Evolutionary conservation across 805 yeast genomes (phyloP).

Genomic region (Candida railenensis): DNA sequence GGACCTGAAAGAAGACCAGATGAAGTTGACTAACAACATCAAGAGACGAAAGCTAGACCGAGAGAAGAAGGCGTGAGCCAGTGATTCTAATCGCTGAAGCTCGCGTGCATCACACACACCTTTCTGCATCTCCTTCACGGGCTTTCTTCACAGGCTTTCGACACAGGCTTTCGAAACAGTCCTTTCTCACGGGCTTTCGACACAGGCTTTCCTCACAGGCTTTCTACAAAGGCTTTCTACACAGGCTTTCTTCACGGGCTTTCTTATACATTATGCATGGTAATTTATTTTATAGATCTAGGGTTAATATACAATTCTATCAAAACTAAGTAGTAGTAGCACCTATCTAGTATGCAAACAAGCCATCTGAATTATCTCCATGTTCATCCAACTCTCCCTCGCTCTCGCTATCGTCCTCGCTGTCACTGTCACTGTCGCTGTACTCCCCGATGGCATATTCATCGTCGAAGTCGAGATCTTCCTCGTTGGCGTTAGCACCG

Average conservation of each 20-base stretch:
- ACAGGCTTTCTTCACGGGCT: not conserved
- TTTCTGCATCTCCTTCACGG: no score
- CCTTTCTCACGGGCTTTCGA: no score
- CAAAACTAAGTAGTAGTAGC: not conserved
- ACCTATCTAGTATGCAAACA: slow-evolving; percentile 37
- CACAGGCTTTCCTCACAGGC: no score
- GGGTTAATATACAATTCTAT: not conserved
- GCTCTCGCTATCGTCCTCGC: slow-evolving; percentile 42
- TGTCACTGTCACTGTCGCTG: slow-evolving; percentile 29
- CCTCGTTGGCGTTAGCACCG: slow-evolving; percentile 23
- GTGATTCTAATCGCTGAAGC: no score
- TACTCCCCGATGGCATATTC: slow-evolving; percentile 30
- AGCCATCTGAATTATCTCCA: slow-evolving; percentile 58
- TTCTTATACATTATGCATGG: not conserved
- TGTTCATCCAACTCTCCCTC: slow-evolving; percentile 53
- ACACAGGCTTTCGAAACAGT: no score
- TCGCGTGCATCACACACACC: no score
- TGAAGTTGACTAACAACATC: slow-evolving; percentile 9
- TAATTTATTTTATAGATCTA: slow-evolving; percentile 1
- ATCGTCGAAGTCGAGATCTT: slow-evolving; percentile 16
- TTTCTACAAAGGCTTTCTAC: no score
- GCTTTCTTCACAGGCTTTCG: no score
- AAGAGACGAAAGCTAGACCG: slow-evolving; percentile 11
- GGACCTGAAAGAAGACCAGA: slow-evolving; percentile 7
- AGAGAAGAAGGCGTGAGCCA: no score